Evolutionary conservation across 371 early-diverging fungal species (phyloP).

Genomic region (Amoeboradix gromovi): DNA sequence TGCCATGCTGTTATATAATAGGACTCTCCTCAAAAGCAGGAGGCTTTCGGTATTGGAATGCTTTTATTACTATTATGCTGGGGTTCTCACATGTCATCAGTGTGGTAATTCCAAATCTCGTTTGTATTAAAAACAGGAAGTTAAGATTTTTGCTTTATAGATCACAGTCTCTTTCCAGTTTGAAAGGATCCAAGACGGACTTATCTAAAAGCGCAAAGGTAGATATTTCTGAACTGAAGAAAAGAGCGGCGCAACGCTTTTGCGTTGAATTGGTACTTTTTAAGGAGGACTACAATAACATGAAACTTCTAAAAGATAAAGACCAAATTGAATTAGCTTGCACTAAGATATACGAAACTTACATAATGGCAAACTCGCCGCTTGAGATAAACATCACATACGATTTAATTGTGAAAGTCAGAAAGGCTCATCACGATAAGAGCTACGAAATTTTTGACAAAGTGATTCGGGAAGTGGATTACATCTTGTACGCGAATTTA

Average conservation of each 20-base stretch:
- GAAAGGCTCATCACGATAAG: background rate
- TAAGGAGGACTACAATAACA: background rate
- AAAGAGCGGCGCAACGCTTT: background rate
- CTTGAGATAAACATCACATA: background rate
- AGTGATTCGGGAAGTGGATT: background rate
- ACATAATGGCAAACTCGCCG: background rate
- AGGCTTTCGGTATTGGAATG: too few relatives aligned
- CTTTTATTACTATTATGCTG: too few relatives aligned
- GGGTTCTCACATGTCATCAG: too few relatives aligned
- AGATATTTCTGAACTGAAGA: background rate
- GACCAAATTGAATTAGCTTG: background rate
- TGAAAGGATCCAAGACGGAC: too few relatives aligned
- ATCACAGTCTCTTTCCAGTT: too few relatives aligned
- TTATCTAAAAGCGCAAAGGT: too few relatives aligned
- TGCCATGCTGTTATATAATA: too few relatives aligned
- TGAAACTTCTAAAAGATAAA: background rate
- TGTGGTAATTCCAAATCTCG: too few relatives aligned
- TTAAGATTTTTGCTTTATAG: too few relatives aligned
- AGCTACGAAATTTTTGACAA: background rate
- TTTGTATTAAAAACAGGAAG: too few relatives aligned
- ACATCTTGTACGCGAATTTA: background rate
- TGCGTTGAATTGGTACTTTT: background rate
- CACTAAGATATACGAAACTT: background rate
- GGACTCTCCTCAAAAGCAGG: too few relatives aligned
- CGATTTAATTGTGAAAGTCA: background rate